Conservation (phyloP, 169 alveolate genomes). For the Cryptosporidium meleagridis region DNA sequence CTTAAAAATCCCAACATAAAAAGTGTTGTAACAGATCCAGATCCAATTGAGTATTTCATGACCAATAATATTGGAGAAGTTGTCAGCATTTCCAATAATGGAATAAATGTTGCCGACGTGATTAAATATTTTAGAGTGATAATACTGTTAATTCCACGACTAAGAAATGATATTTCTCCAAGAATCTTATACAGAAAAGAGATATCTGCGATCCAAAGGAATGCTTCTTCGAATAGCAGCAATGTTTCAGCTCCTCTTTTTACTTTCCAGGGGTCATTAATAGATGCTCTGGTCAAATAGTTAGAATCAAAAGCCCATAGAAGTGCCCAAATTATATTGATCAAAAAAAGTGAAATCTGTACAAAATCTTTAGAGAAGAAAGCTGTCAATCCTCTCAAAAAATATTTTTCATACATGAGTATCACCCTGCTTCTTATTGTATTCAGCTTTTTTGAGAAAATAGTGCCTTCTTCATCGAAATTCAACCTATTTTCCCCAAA, state of each 20-base stretch:
- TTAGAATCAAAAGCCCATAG: slow-evolving; percentile 49
- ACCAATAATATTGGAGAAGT: slow-evolving; percentile 40
- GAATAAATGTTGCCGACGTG: slow-evolving; percentile 47
- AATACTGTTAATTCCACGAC: slow-evolving; percentile 49
- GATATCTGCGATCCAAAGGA: slow-evolving; percentile 72
- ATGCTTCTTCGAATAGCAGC: slow-evolving; percentile 40
- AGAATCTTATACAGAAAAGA: slow-evolving; percentile 28
- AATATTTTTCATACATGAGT: slow-evolving; percentile 42
- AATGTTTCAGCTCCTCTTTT: slow-evolving; percentile 19
- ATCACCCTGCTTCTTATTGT: slow-evolving; percentile 26
- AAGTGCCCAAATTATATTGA: slow-evolving; percentile 50
- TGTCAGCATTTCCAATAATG: slow-evolving; percentile 56
- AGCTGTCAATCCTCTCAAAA: slow-evolving; percentile 61
- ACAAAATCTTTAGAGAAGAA: slow-evolving; percentile 57
- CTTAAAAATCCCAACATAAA: slow-evolving; percentile 54
- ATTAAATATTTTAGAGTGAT: slow-evolving; percentile 34
- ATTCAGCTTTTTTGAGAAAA: background rate
- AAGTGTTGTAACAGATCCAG: slow-evolving; percentile 56
- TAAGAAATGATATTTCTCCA: slow-evolving; percentile 12
- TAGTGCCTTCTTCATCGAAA: background rate
- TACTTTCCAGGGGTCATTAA: slow-evolving; percentile 42
- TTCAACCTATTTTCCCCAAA: background rate
- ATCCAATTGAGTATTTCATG: slow-evolving; percentile 44
- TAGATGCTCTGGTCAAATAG: slow-evolving; percentile 14
- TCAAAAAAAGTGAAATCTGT: slow-evolving; percentile 21